Conservation (phyloP, 129 eudicot genomes). For the Gnaphalium uliginosum region DNA sequence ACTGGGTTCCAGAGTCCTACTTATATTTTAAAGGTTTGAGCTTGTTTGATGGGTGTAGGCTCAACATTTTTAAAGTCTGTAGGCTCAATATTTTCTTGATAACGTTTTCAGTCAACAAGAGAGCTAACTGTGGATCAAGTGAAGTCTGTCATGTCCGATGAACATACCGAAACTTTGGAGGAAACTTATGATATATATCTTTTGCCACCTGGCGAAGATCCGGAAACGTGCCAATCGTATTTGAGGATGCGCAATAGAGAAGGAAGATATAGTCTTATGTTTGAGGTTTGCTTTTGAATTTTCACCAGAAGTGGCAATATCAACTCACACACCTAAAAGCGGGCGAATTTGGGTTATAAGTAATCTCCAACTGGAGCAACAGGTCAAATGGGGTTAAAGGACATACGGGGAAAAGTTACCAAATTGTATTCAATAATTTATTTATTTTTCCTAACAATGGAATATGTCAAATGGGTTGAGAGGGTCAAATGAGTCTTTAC, state of each 20-base stretch:
- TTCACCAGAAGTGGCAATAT: background rate
- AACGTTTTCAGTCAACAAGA: slow-evolving; percentile 29
- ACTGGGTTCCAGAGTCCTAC: slow-evolving; percentile 92
- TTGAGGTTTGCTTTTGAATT: slow-evolving; percentile 65
- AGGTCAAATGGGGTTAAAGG: background rate
- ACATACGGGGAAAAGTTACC: background rate
- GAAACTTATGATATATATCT: slow-evolving; percentile 71
- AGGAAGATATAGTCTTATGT: slow-evolving; percentile 96
- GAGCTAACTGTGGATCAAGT: slow-evolving; percentile 34
- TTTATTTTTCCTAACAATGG: background rate
- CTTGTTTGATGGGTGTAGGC: too few species aligned
- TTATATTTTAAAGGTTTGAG: slow-evolving; percentile 50
- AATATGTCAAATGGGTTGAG: background rate
- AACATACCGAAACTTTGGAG: slow-evolving; percentile 39
- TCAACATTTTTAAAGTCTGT: background rate
- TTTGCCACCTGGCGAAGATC: slow-evolving; percentile 97
- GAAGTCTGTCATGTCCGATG: slow-evolving; percentile 31
- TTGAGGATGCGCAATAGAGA: slow-evolving; percentile 94
- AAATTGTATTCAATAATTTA: background rate
- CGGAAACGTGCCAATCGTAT: slow-evolving; percentile 92
- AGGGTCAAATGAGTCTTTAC: slow-evolving; percentile 5
- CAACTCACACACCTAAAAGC: background rate
- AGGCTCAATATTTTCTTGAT: slow-evolving; percentile 18
- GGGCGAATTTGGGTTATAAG: background rate
- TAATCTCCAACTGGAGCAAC: background rate